Evolutionary conservation across 2,329 filamentous ascomycete species (phyloP).

Genomic region (Hypomyces rosellus): DNA sequence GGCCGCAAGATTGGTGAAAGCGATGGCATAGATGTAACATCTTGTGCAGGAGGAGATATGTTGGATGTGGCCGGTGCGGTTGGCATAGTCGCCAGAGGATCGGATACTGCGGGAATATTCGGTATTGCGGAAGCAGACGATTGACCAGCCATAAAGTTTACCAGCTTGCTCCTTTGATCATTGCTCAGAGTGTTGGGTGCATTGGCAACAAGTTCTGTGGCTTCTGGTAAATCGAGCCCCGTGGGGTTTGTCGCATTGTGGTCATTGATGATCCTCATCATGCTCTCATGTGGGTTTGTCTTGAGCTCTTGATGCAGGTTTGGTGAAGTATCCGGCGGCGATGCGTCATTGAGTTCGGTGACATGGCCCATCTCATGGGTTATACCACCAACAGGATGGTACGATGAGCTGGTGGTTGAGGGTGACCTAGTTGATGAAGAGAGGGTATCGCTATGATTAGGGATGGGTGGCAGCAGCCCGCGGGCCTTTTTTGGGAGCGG

Average conservation of each 20-base stretch:
- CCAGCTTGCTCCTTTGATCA: conserved; percentile 53
- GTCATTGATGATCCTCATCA: conserved; percentile 61
- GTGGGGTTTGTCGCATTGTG: conserved; percentile 50
- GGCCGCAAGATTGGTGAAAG: conserved; percentile 46
- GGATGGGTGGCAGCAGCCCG: conserved; percentile 50
- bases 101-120: conserved; percentile 16
- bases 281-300: conserved; percentile 52
- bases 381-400: conserved; percentile 22
- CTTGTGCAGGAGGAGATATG: conserved; percentile 11
- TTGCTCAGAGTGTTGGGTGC: conserved; percentile 48
- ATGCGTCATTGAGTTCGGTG: conserved; percentile 54
- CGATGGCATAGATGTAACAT: conserved; percentile 27
- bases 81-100: conserved; percentile 14
- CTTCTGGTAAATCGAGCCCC: conserved; percentile 48
- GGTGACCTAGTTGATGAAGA: conserved; percentile 23
- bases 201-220: conserved; percentile 44
- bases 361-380: conserved; percentile 48
- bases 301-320: conserved; percentile 51
- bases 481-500: conserved; percentile 42
- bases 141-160: conserved; percentile 53
- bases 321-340: conserved; percentile 42
- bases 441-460: conserved; percentile 26
- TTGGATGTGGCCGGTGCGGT: conserved; percentile 19
- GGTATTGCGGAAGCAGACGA: conserved; percentile 21
- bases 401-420: conserved; percentile 23